phyloP scores from a whole-genome alignment of 2,329 filamentous ascomycete species.

The Celoporthe dispersa region DNA sequence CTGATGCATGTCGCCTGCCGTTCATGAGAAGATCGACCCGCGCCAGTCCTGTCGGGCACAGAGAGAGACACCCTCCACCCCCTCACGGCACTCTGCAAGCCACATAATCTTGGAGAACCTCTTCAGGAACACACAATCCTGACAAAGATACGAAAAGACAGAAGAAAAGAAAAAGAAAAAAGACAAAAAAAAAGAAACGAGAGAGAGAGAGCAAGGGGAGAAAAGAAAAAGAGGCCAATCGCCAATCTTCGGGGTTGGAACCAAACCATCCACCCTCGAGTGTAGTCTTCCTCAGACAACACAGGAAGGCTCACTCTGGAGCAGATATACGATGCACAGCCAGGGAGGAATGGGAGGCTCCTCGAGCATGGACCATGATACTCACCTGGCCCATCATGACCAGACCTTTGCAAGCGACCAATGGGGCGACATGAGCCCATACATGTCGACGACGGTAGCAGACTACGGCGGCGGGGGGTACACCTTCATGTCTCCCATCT shows the following conservation, averaged over 20 bases:
- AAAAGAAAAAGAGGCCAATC: conserved; percentile 13
- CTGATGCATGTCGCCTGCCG: conserved; percentile 55
- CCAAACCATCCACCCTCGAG: not conserved
- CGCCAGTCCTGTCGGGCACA: conserved; percentile 39
- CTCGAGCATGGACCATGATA: conserved; percentile 52
- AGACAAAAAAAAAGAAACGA: too few species aligned
- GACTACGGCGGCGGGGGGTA: conserved; percentile 66
- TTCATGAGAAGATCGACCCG: conserved; percentile 45
- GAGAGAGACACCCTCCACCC: conserved; percentile 36
- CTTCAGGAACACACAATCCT: not conserved
- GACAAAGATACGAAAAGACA: conserved; percentile 2
- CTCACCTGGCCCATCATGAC: conserved; percentile 48
- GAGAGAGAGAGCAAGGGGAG: too few species aligned
- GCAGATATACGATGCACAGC: conserved; percentile 48
- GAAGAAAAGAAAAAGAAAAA: conserved; percentile 6
- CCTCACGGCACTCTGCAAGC: conserved; percentile 32
- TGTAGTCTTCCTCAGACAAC: not conserved
- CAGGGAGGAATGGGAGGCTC: conserved; percentile 45
- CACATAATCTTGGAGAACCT: conserved; percentile 21
- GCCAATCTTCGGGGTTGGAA: not conserved
- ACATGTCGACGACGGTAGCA: conserved; percentile 71
- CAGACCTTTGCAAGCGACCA: conserved; percentile 49
- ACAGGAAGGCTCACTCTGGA: conserved; percentile 9
- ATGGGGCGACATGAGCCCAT: conserved; percentile 63
- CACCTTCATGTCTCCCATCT: conserved; percentile 59